Evolutionary conservation across 768 basidiomycete genomes (phyloP), one percentile per base, ranked within the genome.

Genomic region (Podaxis carcinomalis): DNA sequence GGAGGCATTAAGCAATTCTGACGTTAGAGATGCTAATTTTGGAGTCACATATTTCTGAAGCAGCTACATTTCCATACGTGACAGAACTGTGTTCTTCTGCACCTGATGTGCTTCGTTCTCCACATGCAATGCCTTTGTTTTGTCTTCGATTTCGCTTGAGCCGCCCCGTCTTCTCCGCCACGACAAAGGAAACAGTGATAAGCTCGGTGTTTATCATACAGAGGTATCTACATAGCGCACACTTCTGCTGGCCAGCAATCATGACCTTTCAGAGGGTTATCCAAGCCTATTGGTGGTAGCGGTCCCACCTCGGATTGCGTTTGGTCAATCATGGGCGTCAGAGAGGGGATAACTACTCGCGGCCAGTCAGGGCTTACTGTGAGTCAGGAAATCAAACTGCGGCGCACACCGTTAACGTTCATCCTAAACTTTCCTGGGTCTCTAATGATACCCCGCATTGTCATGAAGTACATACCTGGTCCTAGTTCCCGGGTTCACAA

Each of bases 361-460:
- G 39, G 11, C 11, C 39, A 5, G 39, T 14, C 16, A 14, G 39
- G 32, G 11, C 14, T 10, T 40, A n/a, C 16, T n/a, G 16, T 13
- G 11, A 16, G 16, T 13, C 39, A 46, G 13, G 16, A 5, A 11
- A 54, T 28, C 35, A 39, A 14, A 47, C 25, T 14, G n/a, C 14
- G 5, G 44, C 16, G 69, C 80, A 64, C 66, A 82, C 82, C 57
- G 77, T 67, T 32, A 32, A 32, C 32, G 2, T 9, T 50, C 72
- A 76, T 39, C 80, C 80, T 49, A 72, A 63, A 42, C 72, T 73
- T 63, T 72, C 77, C 39, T 73, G 64, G 55, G 63, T 63, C 79
- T 82, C 83, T 82, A 83, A 40, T 74, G 69, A 68, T 83, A 84
- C 66, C 82, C 80, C 23, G 73, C 53, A n/a, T 73, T 74, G 65